Base-by-base conservation (phyloP, 2,329 filamentous ascomycete species). In the Nemania diffusa region DNA sequence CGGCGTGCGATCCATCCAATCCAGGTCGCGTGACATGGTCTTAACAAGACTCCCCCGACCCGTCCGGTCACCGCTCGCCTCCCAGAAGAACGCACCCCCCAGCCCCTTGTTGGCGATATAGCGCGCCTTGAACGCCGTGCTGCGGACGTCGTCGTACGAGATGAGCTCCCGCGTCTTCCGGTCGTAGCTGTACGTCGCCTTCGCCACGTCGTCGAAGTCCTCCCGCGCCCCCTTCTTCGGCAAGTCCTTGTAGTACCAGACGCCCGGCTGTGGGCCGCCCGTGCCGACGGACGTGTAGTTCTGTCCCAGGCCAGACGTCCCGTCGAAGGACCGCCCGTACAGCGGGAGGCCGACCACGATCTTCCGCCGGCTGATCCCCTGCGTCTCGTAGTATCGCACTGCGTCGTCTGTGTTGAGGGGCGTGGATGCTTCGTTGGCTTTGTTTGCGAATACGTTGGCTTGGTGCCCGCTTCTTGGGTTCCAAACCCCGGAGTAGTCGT, bases 21-120 rank as follows among this genome's bases (percentile, higher is more conserved):
- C 83, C 68, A 90, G 77, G 3, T 73, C 76, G 44, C 78, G 78
- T 2, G 84, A 83, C 68, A 87, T 75, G 7, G 84, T 84, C 20
- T 80, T 77, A 22, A 92, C 87, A 69, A 96, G 79, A 73, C 91
- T 93, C 22, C 73, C 69, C 0, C 73, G 75, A 34, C 82, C 85
- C 0, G 69, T 72, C 70, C 78, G 81, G 74, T 97, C 93, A 13
- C 88, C 90, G 71, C 88, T 91, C 9, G 88, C 90, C 79, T 97
- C 92, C 93, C 93, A 97, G 86, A 91, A 97, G 83, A 96, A 92
- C 0, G 87, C 90, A 13, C 93, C 93, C 0, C 91, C 92, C 0
- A 97, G 84, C 0, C 85, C 82, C 60, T 83, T 82, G 24, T 81
- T 73, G 71, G 82, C 80, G 70, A 96, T 84, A 74, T 90, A 96